phyloP scores from a whole-genome alignment of 495 filamentous ascomycete species.

The Penicillium salamii region DNA sequence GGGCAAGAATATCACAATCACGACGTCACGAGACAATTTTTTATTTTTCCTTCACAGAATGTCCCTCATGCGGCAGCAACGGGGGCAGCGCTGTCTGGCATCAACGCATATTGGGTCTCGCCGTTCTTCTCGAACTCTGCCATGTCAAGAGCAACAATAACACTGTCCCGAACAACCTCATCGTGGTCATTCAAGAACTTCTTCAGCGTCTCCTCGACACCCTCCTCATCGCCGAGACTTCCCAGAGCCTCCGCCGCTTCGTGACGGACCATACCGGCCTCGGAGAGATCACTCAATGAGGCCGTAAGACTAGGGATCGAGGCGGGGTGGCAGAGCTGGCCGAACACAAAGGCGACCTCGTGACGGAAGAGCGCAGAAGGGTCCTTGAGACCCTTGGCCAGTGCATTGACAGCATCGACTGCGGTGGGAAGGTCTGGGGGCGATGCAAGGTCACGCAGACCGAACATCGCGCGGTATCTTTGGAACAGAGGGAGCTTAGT shows the following conservation, averaged over 20 bases:
- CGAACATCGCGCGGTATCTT: slow-evolving; percentile 97
- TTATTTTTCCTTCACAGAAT: slow-evolving; percentile 11
- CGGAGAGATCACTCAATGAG: slow-evolving; percentile 71
- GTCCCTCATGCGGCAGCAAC: slow-evolving; percentile 37
- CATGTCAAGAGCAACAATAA: slow-evolving; percentile 96
- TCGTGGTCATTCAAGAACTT: slow-evolving; percentile 86
- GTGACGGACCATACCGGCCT: slow-evolving; percentile 94
- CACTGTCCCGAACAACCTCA: slow-evolving; percentile 89
- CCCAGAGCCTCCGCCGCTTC: slow-evolving; percentile 98
- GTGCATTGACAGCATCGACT: slow-evolving; percentile 73
- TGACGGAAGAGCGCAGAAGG: slow-evolving; percentile 93
- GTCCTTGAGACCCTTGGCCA: slow-evolving; percentile 85
- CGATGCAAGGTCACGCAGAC: slow-evolving; percentile 86
- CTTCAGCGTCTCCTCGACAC: slow-evolving; percentile 81
- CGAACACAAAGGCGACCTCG: slow-evolving; percentile 97
- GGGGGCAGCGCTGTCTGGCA: slow-evolving; percentile 56
- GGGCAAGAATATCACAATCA: slow-evolving; percentile 30
- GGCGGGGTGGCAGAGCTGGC: slow-evolving; percentile 92
- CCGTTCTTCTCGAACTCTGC: slow-evolving; percentile 92
- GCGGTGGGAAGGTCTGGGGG: slow-evolving; percentile 88
- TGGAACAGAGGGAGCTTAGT: slow-evolving; percentile 77
- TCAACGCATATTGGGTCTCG: slow-evolving; percentile 83
- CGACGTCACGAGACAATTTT: slow-evolving; percentile 30
- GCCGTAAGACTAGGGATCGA: slow-evolving; percentile 84
- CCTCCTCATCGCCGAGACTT: slow-evolving; percentile 88